These are phyloP conservation scores for Megacollybia marginata DNA, from an alignment of 768 basidiomycete species.

Conservation along the genomic window DNA sequence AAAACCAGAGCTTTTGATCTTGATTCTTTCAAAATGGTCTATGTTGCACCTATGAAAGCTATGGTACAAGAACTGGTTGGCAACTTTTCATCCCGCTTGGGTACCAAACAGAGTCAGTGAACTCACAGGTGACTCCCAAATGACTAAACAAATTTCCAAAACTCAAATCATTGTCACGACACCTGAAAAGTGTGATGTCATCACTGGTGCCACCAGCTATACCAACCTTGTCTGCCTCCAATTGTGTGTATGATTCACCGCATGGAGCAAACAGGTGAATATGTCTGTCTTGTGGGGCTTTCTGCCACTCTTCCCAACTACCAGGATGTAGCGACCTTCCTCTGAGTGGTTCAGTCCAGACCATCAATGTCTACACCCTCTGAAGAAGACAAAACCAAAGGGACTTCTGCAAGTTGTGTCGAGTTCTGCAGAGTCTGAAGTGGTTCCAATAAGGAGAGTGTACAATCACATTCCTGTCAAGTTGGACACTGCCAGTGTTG, in stretches of 20 bases:
- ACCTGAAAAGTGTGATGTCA: constrained; percentile 99
- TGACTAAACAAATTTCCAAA: constrained; percentile 97
- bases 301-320: constrained; percentile 99
- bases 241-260: constrained; percentile 86
- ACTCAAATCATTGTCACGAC: constrained; percentile 99
- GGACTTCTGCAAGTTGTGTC: too few relatives aligned
- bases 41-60: constrained; percentile 99
- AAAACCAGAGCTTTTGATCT: constrained; percentile 75
- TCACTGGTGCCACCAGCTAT: constrained; percentile 96
- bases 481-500: too few relatives aligned
- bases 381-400: too few relatives aligned
- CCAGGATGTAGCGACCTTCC: constrained; percentile 94
- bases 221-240: constrained; percentile 92
- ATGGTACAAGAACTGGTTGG: constrained; percentile 98
- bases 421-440: too few relatives aligned
- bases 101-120: constrained; percentile 75
- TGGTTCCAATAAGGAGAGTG: too few relatives aligned
- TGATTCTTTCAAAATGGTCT: constrained; percentile 92
- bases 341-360: too few relatives aligned
- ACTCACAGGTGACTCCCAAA: constrained; percentile 94
- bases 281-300: constrained; percentile 89
- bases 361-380: too few relatives aligned
- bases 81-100: constrained; percentile 78
- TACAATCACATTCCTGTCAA: too few relatives aligned
- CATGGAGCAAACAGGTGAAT: constrained; percentile 89